Percentiles rank a stretch among this genome's conserved stretches.
Conservation (phyloP, 768 basidiomycete genomes). For the Hebeloma cylindrosporum region DNA sequence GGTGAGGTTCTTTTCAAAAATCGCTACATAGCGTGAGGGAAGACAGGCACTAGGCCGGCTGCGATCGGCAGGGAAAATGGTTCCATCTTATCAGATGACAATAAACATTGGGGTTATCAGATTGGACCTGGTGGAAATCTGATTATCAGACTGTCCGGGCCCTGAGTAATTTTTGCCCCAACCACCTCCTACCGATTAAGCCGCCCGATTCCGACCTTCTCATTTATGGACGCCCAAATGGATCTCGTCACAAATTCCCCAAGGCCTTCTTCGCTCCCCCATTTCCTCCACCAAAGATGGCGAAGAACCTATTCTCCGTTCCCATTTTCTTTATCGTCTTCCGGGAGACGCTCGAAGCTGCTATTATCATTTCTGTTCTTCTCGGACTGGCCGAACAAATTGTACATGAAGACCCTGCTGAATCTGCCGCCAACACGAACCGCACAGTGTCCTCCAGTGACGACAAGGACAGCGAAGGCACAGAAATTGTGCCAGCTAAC, state of each 20-base stretch:
- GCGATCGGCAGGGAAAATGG: neutral
- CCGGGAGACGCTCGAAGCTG: constrained; percentile 90
- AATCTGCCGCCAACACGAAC: constrained; percentile 14
- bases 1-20: no score
- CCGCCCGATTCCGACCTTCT: constrained; percentile 8
- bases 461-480: constrained; percentile 27
- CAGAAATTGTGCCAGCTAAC: constrained; percentile 25
- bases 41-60: no score
- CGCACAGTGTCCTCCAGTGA: constrained; percentile 17
- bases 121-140: constrained; percentile 26
- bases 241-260: constrained; percentile 3
- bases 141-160: constrained; percentile 26
- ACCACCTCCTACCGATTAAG: constrained; percentile 6
- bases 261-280: constrained; percentile 14
- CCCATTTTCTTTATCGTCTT: constrained; percentile 97
- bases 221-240: constrained; percentile 17
- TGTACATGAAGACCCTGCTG: constrained; percentile 38
- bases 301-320: constrained; percentile 77
- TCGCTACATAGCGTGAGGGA: no score
- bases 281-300: constrained; percentile 45
- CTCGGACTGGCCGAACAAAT: constrained; percentile 91
- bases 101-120: constrained; percentile 38
- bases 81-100: constrained; percentile 21
- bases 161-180: constrained; percentile 10
- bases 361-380: constrained; percentile 89